Conservation (phyloP, 2,329 filamentous ascomycete genomes). For the Colletotrichum echinochloae region DNA sequence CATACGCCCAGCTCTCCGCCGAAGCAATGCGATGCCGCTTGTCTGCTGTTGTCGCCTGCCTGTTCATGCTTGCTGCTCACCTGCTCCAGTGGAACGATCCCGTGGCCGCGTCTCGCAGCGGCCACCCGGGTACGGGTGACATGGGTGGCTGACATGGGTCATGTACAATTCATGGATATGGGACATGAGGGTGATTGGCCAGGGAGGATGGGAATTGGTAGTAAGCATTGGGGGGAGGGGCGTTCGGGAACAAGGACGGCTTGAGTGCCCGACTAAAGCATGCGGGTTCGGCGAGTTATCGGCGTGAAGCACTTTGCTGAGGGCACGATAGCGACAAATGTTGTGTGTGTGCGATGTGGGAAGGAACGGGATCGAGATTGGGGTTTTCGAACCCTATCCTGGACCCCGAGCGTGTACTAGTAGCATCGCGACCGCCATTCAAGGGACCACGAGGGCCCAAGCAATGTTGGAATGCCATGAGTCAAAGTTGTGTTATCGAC, state of each 20-base stretch:
- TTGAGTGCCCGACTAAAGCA: neutral
- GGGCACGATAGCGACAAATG: conserved; percentile 9
- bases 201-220: neutral
- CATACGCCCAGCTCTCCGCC: neutral
- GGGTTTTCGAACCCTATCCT: conserved; percentile 28
- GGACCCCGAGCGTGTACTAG: neutral
- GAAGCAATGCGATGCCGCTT: neutral
- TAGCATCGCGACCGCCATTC: conserved; percentile 9
- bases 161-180: no score
- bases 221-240: neutral
- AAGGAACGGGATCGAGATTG: conserved; percentile 22
- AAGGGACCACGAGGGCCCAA: neutral
- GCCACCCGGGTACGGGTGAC: neutral
- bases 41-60: neutral
- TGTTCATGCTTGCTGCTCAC: neutral
- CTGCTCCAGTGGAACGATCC: conserved; percentile 10
- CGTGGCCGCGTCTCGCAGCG: conserved; percentile 11
- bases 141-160: neutral
- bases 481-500: conserved; percentile 33
- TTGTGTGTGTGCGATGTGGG: conserved; percentile 18
- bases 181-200: conserved; percentile 7
- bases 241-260: neutral
- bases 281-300: conserved; percentile 4
- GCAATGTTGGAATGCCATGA: conserved; percentile 12
- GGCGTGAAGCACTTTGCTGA: neutral